A percentile compares a stretch with the other conserved stretches of the same genome.
Evolutionary conservation across 768 basidiomycete species (phyloP).

Genomic region (Steccherinum ochraceum): DNA sequence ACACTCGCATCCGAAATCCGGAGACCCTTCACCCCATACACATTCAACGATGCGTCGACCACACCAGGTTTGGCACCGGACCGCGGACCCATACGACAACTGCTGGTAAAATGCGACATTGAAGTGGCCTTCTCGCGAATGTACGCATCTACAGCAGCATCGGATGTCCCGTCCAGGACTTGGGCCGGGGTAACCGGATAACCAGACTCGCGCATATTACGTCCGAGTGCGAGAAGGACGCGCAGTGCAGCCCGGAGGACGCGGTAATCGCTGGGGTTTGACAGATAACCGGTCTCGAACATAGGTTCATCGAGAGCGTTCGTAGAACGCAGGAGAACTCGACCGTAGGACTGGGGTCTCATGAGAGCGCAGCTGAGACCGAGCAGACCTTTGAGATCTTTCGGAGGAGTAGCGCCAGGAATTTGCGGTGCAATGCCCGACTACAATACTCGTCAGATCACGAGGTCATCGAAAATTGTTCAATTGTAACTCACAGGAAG

Average conservation of each 20-base stretch:
- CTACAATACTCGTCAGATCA: too few relatives aligned
- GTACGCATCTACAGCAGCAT: background rate
- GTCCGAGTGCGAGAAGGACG: background rate
- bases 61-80: constrained; percentile 24
- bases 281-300: background rate
- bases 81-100: background rate
- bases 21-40: constrained; percentile 36
- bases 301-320: background rate
- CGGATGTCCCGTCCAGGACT: background rate
- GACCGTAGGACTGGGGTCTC: background rate
- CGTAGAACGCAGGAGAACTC: background rate
- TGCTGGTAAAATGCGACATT: background rate
- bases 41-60: constrained; percentile 34
- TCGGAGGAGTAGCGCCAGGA: too few relatives aligned
- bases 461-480: too few relatives aligned
- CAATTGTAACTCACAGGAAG: background rate
- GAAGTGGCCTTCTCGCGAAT: background rate
- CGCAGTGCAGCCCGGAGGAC: background rate
- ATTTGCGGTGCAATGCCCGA: too few relatives aligned
- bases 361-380: background rate
- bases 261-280: background rate
- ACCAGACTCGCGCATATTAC: background rate
- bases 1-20: constrained; percentile 22
- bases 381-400: background rate
- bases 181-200: background rate